Conservation (phyloP, 2,329 filamentous ascomycete genomes). For the Diaporthe citri region DNA sequence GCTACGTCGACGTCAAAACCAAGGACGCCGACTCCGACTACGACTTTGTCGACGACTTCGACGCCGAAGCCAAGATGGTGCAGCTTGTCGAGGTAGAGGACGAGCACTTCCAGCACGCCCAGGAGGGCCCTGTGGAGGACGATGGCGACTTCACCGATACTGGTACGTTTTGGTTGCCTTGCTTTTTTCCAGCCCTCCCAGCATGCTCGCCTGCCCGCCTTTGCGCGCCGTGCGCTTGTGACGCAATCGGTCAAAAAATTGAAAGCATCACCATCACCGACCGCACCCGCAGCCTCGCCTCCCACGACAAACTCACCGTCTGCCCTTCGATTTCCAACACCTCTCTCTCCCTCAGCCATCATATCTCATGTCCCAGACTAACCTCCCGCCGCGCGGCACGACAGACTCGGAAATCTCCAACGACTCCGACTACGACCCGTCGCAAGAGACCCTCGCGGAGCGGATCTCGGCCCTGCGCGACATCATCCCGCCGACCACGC, state of each 20-base stretch:
- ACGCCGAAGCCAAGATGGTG: constrained; percentile 76
- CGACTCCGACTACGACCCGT: constrained; percentile 77
- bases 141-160: constrained; percentile 96
- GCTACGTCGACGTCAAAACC: constrained; percentile 21
- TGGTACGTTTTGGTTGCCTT: constrained; percentile 66
- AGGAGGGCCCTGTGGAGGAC: constrained; percentile 76
- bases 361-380: constrained; percentile 11
- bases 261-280: constrained; percentile 11
- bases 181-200: constrained; percentile 36
- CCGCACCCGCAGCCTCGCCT: constrained; percentile 11
- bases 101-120: constrained; percentile 86
- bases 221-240: constrained; percentile 27
- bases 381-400: constrained; percentile 16
- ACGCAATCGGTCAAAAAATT: constrained; percentile 39
- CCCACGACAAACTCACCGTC: constrained; percentile 12
- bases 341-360: not conserved
- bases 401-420: constrained; percentile 87
- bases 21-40: constrained; percentile 21
- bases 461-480: constrained; percentile 80
- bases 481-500: constrained; percentile 80
- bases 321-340: not conserved
- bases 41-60: constrained; percentile 30
- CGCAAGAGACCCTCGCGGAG: constrained; percentile 72
- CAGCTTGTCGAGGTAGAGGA: constrained; percentile 97
- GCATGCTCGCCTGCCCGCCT: not conserved